Evolutionary conservation across 2,329 filamentous ascomycete species (phyloP), one percentile per base, ranked within the genome.

Genomic region (Fusarium chaquense): DNA sequence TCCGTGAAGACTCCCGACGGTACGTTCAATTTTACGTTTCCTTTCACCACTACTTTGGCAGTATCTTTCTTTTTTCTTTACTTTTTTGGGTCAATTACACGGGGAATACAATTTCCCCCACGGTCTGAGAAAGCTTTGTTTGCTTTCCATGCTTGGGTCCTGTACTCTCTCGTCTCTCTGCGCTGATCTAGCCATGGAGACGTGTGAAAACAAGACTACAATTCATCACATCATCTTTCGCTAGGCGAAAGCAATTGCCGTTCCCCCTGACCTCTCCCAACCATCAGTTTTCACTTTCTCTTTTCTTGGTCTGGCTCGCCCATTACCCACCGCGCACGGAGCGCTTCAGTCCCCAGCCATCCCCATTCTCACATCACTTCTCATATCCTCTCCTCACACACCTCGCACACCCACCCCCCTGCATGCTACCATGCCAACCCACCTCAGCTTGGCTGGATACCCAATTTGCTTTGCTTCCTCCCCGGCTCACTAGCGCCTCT

Each of bases 1-100:
- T 79, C 68, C 81, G 80, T 71, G 83, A 89, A 77, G 83, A 88
- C 72, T 81, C 53, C 32, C 67, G 80, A 79, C 84, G 83, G 87
- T 89, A 76, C 81, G 86, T 84, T 35, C 38, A 22, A 51, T 43
- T 69, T 61, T 49, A 62, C 47, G 45, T 65, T 58, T 65, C 28
- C 62, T 64, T 62, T 32, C 9, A 30, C 13, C 30, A 10, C 32
- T 6, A 1, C 40, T 24, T 16, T 26, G 11, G 26, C 35, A 16
- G 28, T 26, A 18, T 30, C 36, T 13, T 47, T 26, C 24, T 65
- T 24, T 18, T 65, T 24, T 18, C 49, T 3, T 28, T 41, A 40
- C 38, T 36, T 46, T 32, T 44, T 62, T 52, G 57, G 46, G 35
- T 35, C 56, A 16, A 44, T 38, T 55, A 44, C 41, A 50, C 18